Evolutionary conservation across 139 green algal genomes (phyloP), one percentile per base, ranked within the genome.

Genomic region (Microglena sp.): DNA sequence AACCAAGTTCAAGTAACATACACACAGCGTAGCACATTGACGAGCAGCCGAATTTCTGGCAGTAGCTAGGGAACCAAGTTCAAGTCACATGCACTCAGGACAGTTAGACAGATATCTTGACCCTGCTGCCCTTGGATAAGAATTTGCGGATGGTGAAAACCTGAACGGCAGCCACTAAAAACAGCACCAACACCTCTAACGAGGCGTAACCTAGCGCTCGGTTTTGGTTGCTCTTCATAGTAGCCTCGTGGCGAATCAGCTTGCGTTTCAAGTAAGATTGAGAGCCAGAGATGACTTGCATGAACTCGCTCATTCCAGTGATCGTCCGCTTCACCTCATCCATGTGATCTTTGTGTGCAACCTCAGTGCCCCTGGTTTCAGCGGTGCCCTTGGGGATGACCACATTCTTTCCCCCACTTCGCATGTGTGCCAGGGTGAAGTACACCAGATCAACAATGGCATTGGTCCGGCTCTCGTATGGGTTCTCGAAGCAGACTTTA

Each of bases 381-480:
- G 62, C 33, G 2, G 70, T 81, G 15, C 78, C 78, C 44, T 77
- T 77, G 32, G 78, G 78, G 15, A 84, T 72, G 26, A 60, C 50
- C 55, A 84, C 73, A 24, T 44, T 15, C 0, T 35, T 36, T 24
- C 62, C 33, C 4, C 15, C 29, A 21, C 28, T 40, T 50, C 77
- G 45, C 60, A 84, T 36, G 70, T 84, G 77, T 0, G 72, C 77
- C 28, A 84, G 55, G 0, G 73, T 80, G 60, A 84, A 79, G 73
- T 84, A 84, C 8, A 84, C 73, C n/a, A 84, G 73, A 64, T 84
- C 77, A 1, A 84, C 70, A 2, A 77, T 27, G 1, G 76, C 73
- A 1, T 84, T 73, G 1, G 73, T 73, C 15, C 76, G 66, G 33
- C 62, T 75, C 59, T 84, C 72, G 46, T 57, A 79, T 1, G 69